These are phyloP conservation scores for Fusarium anguioides DNA, from an alignment of 2,329 filamentous ascomycete genomes.

Conservation along the genomic window DNA sequence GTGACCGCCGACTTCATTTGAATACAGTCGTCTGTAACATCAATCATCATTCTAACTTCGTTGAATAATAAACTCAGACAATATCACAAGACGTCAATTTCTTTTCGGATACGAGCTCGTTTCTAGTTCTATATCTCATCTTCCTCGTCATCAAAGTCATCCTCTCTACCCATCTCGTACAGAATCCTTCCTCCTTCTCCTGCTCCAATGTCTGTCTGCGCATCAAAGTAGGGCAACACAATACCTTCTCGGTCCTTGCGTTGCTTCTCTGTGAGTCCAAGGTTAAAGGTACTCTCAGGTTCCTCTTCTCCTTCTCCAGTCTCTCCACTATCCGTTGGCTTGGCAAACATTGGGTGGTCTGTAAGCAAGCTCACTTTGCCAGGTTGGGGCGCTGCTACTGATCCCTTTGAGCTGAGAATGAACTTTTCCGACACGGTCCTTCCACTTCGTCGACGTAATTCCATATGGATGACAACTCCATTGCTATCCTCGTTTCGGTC, in stretches of 20 bases:
- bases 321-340: slow-evolving; percentile 51
- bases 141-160: slow-evolving; percentile 96
- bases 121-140: slow-evolving; percentile 76
- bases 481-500: slow-evolving; percentile 49
- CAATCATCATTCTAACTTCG: not conserved
- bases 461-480: slow-evolving; percentile 82
- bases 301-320: slow-evolving; percentile 61
- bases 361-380: slow-evolving; percentile 70
- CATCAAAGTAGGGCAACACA: slow-evolving; percentile 95
- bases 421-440: slow-evolving; percentile 78
- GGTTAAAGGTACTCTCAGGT: slow-evolving; percentile 81
- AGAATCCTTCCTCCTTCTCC: slow-evolving; percentile 93
- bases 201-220: slow-evolving; percentile 80
- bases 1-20: not conserved
- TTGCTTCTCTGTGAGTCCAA: slow-evolving; percentile 92
- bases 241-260: slow-evolving; percentile 86
- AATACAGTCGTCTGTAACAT: not conserved
- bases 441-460: slow-evolving; percentile 86
- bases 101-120: not conserved
- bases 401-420: slow-evolving; percentile 56
- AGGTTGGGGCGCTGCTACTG: slow-evolving; percentile 24
- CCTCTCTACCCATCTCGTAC: slow-evolving; percentile 96
- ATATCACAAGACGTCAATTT: not conserved
- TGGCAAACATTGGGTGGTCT: slow-evolving; percentile 78
- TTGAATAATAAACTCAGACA: not conserved